These are phyloP conservation scores for Amanita fuliginea DNA, from an alignment of 768 basidiomycete genomes.

Conservation along the genomic window DNA sequence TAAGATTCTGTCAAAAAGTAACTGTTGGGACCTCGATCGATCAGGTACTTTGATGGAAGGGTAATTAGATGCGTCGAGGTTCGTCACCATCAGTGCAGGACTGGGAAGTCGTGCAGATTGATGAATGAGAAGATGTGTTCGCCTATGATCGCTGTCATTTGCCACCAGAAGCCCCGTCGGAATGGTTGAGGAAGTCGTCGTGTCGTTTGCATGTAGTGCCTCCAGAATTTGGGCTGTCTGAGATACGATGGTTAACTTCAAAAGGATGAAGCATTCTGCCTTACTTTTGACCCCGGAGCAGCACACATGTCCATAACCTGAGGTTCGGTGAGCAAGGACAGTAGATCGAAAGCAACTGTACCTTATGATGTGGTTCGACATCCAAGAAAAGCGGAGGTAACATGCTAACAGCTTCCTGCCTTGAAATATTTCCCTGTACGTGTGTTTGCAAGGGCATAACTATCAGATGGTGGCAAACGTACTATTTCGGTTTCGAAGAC, in stretches of 20 bases:
- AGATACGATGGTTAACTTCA: background rate
- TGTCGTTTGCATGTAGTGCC: conserved; percentile 78
- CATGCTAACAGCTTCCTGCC: conserved; percentile 99
- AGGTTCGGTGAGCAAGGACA: background rate
- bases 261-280: conserved; percentile 4
- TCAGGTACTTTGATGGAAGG: conserved; percentile 48
- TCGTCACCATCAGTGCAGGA: conserved; percentile 90
- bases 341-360: conserved; percentile 17
- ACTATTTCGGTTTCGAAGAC: conserved; percentile 98
- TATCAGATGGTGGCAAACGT: background rate
- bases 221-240: conserved; percentile 95
- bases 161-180: conserved; percentile 86
- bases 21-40: conserved; percentile 28
- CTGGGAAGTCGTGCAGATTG: conserved; percentile 92
- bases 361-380: conserved; percentile 85
- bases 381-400: conserved; percentile 93
- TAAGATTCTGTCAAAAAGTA: conserved; percentile 87
- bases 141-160: conserved; percentile 91
- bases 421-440: conserved; percentile 79
- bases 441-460: background rate
- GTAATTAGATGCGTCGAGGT: conserved; percentile 86
- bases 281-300: conserved; percentile 91
- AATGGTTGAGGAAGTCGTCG: conserved; percentile 47
- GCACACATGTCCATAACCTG: conserved; percentile 97
- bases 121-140: conserved; percentile 94